Base-by-base conservation (phyloP, 768 basidiomycete genomes). In the Boletus eberwhitei region DNA sequence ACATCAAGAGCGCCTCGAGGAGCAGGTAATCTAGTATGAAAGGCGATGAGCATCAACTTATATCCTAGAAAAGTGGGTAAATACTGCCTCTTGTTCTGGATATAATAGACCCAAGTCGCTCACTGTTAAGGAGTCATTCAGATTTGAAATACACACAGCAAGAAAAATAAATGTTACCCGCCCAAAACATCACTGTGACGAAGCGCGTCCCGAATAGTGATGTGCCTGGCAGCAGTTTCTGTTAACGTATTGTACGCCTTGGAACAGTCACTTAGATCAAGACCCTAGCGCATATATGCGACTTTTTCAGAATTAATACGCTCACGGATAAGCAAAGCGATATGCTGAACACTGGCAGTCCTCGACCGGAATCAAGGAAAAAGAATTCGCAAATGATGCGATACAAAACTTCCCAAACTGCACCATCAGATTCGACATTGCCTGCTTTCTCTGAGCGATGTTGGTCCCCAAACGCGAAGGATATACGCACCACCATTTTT, bases 171-270 rank as follows among this genome's bases (percentile, higher is more conserved):
- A 47, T 56, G 64, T 63, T 57, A 83, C 85, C 82, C 77, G 60
- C 84, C 82, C 40, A 86, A 62, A 21, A 76, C 45, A 29, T 63
- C 63, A 19, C 64, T 56, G 48, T 77, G 71, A 7, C 82, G 78
- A 21, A 87, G 69, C 44, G 71, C 75, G 19, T 69, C 64, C 45
- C 77, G 76, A 64, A 82, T 80, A n/a, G 52, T 63, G 17, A 64
- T 55, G 47, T 80, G 73, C 12, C 68, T 64, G 1, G 69, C 68
- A 11, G 77, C 75, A 9, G 74, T 74, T 50, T 84, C 84, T 13
- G 73, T 76, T 11, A 87, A 70, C 3, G 82, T 64, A 55, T 74
- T 76, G 67, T 79, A 85, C 12, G 79, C 77, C 85, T 86, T 50
- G 24, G 44, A 49, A 56, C 17, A 50, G n/a, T 53, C 55, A 24